Evolutionary conservation across 2,329 filamentous ascomycete genomes (phyloP), one percentile per base, ranked within the genome.

Genomic region (Diaporthe vaccinii): DNA sequence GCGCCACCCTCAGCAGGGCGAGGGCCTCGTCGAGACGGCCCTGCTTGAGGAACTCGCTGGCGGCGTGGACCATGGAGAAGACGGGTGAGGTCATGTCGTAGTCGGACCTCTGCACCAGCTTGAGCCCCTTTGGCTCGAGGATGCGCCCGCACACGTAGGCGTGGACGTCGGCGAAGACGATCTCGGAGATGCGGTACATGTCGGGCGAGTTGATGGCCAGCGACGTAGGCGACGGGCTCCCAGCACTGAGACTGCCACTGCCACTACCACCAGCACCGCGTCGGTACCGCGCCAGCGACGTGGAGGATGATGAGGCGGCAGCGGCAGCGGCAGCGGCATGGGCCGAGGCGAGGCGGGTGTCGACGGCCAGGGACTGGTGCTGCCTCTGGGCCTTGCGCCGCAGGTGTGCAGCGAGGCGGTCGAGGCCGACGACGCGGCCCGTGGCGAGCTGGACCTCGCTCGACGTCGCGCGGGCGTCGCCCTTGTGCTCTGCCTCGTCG

Each of bases 361-460:
- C 74, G 3, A 25, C 72, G 20, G 75, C 41, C 2, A 74, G 65
- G 2, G 46, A 15, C 31, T 69, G 65, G 34, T 69, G 62, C n/a
- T 75, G 58, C 62, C 55, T 59, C 69, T 73, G 71, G 7, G 71
- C 61, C 71, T 76, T 76, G 31, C 75, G 69, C n/a, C 74, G n/a
- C 31, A 76, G 70, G 36, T 76, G 75, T 55, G 75, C 75, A 14
- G 75, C 75, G 22, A 76, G 69, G 14, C 75, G 57, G 39, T 76
- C 75, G 20, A 76, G 61, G 17, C 75, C 75, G 20, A 76, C 75
- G 22, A 73, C 70, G 3, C 75, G 75, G 12, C 75, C 75, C 8
- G 73, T 75, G 20, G 75, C 75, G 4, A 76, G 61, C 46, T 59
- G 74, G 36, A 76, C 75, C 69, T 75, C 75, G 41, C 62, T 73